Conservation (phyloP, 495 filamentous ascomycete genomes). For the Amorphotheca resinae region DNA sequence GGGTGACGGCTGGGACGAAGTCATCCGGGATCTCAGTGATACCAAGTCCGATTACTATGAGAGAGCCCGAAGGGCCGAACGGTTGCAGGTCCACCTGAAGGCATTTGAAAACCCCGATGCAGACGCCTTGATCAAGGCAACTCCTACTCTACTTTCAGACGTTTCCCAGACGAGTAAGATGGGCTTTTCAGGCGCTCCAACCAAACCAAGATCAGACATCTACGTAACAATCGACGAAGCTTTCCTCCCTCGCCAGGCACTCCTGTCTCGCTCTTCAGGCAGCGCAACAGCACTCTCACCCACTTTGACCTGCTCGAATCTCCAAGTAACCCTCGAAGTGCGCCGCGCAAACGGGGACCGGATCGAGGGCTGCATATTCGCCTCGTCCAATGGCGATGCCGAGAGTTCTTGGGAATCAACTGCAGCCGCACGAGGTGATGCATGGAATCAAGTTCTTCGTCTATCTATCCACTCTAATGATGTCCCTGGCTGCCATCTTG, state of each 20-base stretch:
- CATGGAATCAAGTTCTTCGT: slow-evolving; percentile 80
- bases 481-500: slow-evolving; percentile 72
- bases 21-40: slow-evolving; percentile 62
- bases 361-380: slow-evolving; percentile 75
- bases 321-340: slow-evolving; percentile 85
- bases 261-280: slow-evolving; percentile 66
- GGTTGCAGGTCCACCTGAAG: slow-evolving; percentile 62
- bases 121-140: slow-evolving; percentile 66
- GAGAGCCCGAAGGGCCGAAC: slow-evolving; percentile 54
- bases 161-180: slow-evolving; percentile 72
- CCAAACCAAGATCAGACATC: slow-evolving; percentile 79
- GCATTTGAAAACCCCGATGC: slow-evolving; percentile 65
- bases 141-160: slow-evolving; percentile 76
- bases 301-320: slow-evolving; percentile 49
- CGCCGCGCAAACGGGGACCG: slow-evolving; percentile 63
- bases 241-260: slow-evolving; percentile 57
- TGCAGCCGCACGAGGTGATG: slow-evolving; percentile 60
- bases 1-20: slow-evolving; percentile 58
- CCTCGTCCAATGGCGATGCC: slow-evolving; percentile 62
- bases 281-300: slow-evolving; percentile 58
- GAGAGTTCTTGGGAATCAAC: slow-evolving; percentile 80
- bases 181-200: slow-evolving; percentile 89
- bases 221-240: slow-evolving; percentile 77
- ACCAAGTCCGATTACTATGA: slow-evolving; percentile 61
- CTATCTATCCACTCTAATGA: slow-evolving; percentile 70